Base-by-base conservation (phyloP, 2,329 filamentous ascomycete species). In the Fusarium globosum region DNA sequence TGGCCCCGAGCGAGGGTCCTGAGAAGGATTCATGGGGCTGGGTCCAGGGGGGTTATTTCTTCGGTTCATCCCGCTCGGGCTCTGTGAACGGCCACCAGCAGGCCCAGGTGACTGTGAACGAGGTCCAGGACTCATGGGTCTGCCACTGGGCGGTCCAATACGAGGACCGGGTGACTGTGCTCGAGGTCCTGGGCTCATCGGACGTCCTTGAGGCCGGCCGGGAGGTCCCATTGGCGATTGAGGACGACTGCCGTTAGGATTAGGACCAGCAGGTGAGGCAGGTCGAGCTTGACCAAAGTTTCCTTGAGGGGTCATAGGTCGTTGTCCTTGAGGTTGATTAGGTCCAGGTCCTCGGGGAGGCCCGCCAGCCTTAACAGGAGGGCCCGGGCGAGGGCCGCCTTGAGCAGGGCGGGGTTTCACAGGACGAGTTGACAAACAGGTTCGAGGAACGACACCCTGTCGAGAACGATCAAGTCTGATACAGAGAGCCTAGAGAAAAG, bases 361-460 rank as follows among this genome's bases (percentile, higher is more conserved):
- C 30, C 78, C 77, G 15, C 61, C 69, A 9, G 73, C 70, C 35
- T 87, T 89, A 58, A 90, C 82, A 7, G 89, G 88, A 68, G 86
- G 89, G 42, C 88, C 88, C 69, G 69, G 69, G 23, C 86, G 85
- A 59, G 87, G 87, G 58, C 85, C 85, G 38, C 85, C 84, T 61
- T 83, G 85, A 26, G 85, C 85, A 45, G 89, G 86, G 51, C 95
- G 92, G 52, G 95, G 94, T 86, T 97, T 98, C 71, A 98, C 93
- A 23, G 96, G 94, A 56, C 95, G 92, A 65, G 94, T 93, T 20
- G 96, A 98, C 56, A 99, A 88, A 84, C 96, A 99, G 42, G 95
- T 97, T 76, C 96, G 91, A 20, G 96, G 96, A 65, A 93, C 94
- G 59, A 98, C 96, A 86, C 96, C 96, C 85, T 98, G 95, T 78